A percentile compares a stretch with the other conserved stretches of the same genome.
These are phyloP conservation scores for Herpetomonas samuelpessoai DNA, from an alignment of 208 protist genomes.

Conservation along the genomic window DNA sequence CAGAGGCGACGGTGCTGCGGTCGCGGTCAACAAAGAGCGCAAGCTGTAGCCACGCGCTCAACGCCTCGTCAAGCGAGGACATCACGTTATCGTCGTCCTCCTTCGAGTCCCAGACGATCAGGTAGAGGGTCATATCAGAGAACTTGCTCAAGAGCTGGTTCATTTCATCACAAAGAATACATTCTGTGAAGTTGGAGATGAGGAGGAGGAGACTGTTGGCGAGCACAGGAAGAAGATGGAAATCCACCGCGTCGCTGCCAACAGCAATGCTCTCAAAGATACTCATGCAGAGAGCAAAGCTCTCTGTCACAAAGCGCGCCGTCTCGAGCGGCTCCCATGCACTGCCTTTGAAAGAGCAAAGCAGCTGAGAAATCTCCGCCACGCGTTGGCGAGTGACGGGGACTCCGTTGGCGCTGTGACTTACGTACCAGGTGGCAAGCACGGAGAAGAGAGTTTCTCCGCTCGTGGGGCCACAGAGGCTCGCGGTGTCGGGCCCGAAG, in stretches of 20 bases:
- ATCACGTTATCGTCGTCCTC: constrained; percentile 60
- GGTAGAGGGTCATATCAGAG: constrained; percentile 18
- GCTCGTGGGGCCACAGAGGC: neutral
- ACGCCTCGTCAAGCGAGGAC: constrained; percentile 63
- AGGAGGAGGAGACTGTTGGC: constrained; percentile 32
- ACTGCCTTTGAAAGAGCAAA: constrained; percentile 33
- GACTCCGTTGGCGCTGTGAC: constrained; percentile 12
- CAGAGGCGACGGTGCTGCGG: neutral
- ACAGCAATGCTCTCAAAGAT: constrained; percentile 27
- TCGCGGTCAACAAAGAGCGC: constrained; percentile 2
- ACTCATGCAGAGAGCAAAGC: constrained; percentile 26
- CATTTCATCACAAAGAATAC: constrained; percentile 19
- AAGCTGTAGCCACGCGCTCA: constrained; percentile 47
- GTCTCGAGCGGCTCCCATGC: constrained; percentile 20
- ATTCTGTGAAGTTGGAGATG: constrained; percentile 38
- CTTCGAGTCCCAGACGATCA: constrained; percentile 36
- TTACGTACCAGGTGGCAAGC: constrained; percentile 23
- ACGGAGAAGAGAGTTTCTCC: constrained; percentile 17
- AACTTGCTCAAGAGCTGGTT: constrained; percentile 21
- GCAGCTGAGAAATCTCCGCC: constrained; percentile 34
- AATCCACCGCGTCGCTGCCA: constrained; percentile 6
- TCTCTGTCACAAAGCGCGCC: constrained; percentile 22
- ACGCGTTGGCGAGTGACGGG: constrained; percentile 25
- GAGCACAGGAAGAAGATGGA: constrained; percentile 31
- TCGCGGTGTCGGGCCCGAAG: constrained; percentile 2